Conservation (phyloP, 306 rosid species). For the Acmispon strigosus region DNA sequence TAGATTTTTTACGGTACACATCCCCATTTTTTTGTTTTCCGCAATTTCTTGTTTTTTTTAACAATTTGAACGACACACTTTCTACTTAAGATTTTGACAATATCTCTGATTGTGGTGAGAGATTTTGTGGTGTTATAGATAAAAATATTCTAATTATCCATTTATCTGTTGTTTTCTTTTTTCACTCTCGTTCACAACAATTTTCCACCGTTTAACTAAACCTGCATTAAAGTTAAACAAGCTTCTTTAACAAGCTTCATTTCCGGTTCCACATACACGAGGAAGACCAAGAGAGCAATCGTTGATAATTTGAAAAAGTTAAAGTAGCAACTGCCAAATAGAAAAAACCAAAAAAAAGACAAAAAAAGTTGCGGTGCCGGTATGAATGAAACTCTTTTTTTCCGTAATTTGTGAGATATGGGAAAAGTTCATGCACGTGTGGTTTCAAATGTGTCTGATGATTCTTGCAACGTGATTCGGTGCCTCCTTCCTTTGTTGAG, state of each 20-base stretch:
- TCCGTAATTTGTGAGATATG: background rate
- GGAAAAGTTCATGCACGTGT: constrained; percentile 31
- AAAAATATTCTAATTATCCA: no score
- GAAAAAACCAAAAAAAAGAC: background rate
- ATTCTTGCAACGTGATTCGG: background rate
- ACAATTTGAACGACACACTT: no score
- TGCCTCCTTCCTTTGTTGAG: no score
- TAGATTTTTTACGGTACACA: no score
- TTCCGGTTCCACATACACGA: background rate
- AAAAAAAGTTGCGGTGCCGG: background rate
- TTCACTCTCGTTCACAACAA: no score
- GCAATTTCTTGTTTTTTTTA: no score
- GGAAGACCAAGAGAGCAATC: background rate
- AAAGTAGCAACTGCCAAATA: background rate
- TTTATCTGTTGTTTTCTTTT: no score
- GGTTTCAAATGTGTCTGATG: background rate
- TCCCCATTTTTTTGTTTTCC: no score
- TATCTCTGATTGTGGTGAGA: no score
- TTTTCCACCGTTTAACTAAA: no score
- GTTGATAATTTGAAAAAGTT: background rate
- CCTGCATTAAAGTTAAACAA: background rate
- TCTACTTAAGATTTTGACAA: no score
- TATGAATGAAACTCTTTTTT: background rate
- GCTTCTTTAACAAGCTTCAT: background rate
- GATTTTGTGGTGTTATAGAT: no score